phyloP scores from a whole-genome alignment of 2,329 filamentous ascomycete species.

The Claviceps humidiphila region DNA sequence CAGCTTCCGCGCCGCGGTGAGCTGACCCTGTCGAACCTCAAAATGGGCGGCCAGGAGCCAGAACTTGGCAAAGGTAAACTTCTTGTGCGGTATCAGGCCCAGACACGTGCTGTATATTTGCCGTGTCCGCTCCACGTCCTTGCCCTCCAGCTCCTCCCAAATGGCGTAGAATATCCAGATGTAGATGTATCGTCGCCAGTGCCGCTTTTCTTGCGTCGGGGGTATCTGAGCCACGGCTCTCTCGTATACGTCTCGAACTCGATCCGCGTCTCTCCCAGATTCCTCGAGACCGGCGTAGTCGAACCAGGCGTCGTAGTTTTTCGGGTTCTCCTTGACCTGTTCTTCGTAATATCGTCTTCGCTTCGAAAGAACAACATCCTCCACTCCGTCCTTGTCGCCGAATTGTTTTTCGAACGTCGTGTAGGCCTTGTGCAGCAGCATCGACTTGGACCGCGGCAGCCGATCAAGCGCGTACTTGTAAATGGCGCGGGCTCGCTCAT shows the following conservation, averaged over 20 bases:
- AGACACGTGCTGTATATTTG: constrained; percentile 88
- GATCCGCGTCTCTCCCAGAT: constrained; percentile 64
- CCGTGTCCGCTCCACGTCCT: constrained; percentile 63
- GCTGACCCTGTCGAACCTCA: constrained; percentile 74
- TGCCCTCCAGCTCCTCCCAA: constrained; percentile 81
- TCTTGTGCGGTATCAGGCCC: constrained; percentile 81
- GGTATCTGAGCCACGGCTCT: constrained; percentile 90
- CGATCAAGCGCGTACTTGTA: constrained; percentile 95
- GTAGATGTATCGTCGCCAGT: constrained; percentile 96
- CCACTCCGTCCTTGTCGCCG: constrained; percentile 82
- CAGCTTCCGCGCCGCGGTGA: constrained; percentile 72
- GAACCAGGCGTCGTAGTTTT: constrained; percentile 96
- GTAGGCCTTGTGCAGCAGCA: constrained; percentile 79
- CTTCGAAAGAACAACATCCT: constrained; percentile 92
- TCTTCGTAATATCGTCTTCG: constrained; percentile 88
- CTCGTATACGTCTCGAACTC: constrained; percentile 87
- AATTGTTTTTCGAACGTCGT: constrained; percentile 98
- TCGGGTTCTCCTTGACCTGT: constrained; percentile 81
- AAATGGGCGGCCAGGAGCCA: constrained; percentile 93
- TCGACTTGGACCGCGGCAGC: constrained; percentile 74
- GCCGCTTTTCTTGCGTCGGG: constrained; percentile 88
- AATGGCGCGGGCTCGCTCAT: constrained; percentile 83
- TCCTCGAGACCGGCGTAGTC: constrained; percentile 90
- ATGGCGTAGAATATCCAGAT: constrained; percentile 96
- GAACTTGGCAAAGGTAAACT: constrained; percentile 93